Evolutionary conservation across 805 yeast genomes (phyloP).

Genomic region (Wickerhamomyces hampshirensis): DNA sequence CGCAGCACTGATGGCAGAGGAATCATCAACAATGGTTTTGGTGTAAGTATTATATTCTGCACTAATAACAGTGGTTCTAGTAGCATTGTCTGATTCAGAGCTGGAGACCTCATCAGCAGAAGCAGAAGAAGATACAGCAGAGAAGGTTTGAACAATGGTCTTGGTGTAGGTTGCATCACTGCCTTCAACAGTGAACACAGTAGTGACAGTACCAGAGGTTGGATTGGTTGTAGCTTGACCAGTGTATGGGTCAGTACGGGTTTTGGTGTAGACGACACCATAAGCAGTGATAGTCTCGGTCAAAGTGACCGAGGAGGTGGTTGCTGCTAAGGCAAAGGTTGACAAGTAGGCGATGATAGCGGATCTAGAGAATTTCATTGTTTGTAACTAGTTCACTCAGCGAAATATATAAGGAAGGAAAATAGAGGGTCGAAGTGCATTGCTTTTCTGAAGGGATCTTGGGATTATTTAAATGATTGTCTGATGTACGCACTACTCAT

Average conservation of each 20-base stretch:
- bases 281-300: slow-evolving; percentile 1
- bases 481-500: too few relatives aligned
- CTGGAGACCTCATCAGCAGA: slow-evolving; percentile 1
- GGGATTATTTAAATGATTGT: too few relatives aligned
- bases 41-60: slow-evolving; percentile 4
- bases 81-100: neutral
- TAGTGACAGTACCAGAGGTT: slow-evolving; percentile 5
- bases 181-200: slow-evolving; percentile 4
- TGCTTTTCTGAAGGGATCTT: too few relatives aligned
- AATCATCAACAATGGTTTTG: slow-evolving; percentile 2
- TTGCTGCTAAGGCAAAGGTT: too few relatives aligned
- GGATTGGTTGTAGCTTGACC: slow-evolving; percentile 4
- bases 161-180: slow-evolving; percentile 4
- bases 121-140: neutral
- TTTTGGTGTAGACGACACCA: slow-evolving; percentile 3
- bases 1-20: neutral
- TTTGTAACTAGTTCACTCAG: too few relatives aligned
- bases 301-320: too few relatives aligned
- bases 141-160: slow-evolving; percentile 4
- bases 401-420: too few relatives aligned
- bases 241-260: slow-evolving; percentile 5
- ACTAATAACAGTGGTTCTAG: slow-evolving; percentile 1
- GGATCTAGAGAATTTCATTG: too few relatives aligned
- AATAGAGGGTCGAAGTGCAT: too few relatives aligned
- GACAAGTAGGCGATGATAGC: too few relatives aligned